Evolutionary conservation across 805 yeast species (phyloP).

Genomic region (Yarrowia phangngaensis): DNA sequence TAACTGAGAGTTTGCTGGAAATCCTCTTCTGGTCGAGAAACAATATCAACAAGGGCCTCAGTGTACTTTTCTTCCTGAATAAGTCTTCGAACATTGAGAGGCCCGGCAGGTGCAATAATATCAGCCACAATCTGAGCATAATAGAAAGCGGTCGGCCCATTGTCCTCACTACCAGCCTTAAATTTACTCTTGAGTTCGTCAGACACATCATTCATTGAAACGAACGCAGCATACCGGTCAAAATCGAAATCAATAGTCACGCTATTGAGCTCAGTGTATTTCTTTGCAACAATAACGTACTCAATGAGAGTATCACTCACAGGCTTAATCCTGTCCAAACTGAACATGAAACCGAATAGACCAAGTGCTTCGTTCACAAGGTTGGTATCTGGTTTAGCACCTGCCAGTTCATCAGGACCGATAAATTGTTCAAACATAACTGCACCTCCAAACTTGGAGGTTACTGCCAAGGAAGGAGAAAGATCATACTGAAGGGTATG

Average conservation of each 20-base stretch:
- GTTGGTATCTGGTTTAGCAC: conserved; percentile 11
- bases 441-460: conserved; percentile 18
- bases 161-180: neutral
- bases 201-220: neutral
- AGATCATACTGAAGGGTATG: conserved; percentile 9
- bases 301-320: conserved; percentile 16
- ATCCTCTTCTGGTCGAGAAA: conserved; percentile 11
- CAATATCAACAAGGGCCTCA: conserved; percentile 12
- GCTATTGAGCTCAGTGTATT: conserved; percentile 21
- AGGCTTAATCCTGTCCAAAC: conserved; percentile 14
- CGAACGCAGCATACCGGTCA: conserved; percentile 20
- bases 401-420: conserved; percentile 20
- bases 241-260: conserved; percentile 16
- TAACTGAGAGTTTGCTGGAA: conserved; percentile 20
- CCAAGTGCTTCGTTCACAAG: conserved; percentile 15
- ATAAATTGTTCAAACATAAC: conserved; percentile 23
- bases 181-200: conserved; percentile 3
- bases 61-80: conserved; percentile 6
- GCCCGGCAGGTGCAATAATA: neutral
- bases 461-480: conserved; percentile 6
- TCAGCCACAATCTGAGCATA: conserved; percentile 20
- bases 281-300: conserved; percentile 14
- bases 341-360: conserved; percentile 20
- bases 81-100: conserved; percentile 5
- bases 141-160: conserved; percentile 11